A percentile compares a stretch with the other conserved stretches of the same genome.
phyloP scores from a whole-genome alignment of 2,329 filamentous ascomycete genomes.

The Colletotrichum sp. region DNA sequence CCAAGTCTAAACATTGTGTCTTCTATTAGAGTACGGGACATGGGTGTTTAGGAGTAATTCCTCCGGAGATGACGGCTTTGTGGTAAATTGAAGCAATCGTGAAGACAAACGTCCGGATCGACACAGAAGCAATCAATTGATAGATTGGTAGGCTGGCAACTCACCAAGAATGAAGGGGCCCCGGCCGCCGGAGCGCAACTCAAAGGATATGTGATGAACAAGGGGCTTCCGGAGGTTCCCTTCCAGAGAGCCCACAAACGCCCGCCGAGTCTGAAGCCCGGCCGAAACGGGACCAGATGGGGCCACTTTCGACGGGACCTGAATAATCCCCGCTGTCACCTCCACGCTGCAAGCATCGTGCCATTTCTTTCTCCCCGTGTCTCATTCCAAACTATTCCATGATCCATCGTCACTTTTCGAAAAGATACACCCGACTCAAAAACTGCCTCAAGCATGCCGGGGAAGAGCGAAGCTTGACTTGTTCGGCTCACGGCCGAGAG shows the following conservation, averaged over 20 bases:
- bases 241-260: not conserved
- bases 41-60: not conserved
- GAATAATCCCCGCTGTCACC: not conserved
- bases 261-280: not conserved
- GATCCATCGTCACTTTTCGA: not conserved
- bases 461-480: not conserved
- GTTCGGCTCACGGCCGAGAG: slow-evolving; percentile 7
- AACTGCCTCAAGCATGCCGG: not conserved
- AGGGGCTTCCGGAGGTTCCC: not conserved
- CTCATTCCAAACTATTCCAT: not conserved
- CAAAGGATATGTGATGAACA: not conserved
- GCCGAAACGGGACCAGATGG: not conserved
- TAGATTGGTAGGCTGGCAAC: not conserved
- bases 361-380: not conserved
- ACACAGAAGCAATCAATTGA: not conserved
- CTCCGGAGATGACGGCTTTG: not conserved
- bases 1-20: not conserved
- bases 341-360: slow-evolving; percentile 7
- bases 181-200: not conserved
- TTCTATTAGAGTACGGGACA: not conserved
- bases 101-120: not conserved
- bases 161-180: not conserved
- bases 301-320: not conserved
- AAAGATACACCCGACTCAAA: not conserved
- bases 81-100: slow-evolving; percentile 2